A percentile compares a stretch with the other conserved stretches of the same genome.
Evolutionary conservation across 768 basidiomycete genomes (phyloP).

Genomic region (Boletus bicolor): DNA sequence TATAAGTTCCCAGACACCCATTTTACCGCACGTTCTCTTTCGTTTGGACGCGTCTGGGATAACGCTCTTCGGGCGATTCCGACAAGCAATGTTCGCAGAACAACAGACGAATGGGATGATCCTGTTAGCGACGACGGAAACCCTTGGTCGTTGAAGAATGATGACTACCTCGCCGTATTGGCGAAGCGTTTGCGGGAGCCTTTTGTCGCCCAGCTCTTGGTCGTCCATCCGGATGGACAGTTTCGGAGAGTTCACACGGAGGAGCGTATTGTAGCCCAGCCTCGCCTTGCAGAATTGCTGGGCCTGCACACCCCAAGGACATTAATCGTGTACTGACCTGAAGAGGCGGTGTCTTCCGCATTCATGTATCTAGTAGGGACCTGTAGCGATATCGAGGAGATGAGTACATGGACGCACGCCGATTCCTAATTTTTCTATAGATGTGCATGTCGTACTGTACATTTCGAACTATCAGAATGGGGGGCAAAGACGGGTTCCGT

Average conservation of each 20-base stretch:
- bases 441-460: neutral
- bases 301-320: constrained; percentile 20
- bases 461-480: neutral
- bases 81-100: neutral
- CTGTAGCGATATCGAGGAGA: neutral
- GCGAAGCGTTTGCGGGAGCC: constrained; percentile 18
- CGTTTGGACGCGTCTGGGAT: constrained; percentile 26
- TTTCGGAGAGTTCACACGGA: constrained; percentile 22
- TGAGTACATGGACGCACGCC: neutral
- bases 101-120: neutral
- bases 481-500: neutral
- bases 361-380: neutral
- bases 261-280: constrained; percentile 22
- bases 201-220: constrained; percentile 24
- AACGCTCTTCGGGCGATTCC: constrained; percentile 14
- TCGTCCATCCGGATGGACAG: constrained; percentile 20
- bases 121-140: neutral
- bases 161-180: constrained; percentile 5
- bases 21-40: constrained; percentile 5
- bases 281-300: constrained; percentile 9
- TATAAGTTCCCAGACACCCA: constrained; percentile 5
- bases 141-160: constrained; percentile 16
- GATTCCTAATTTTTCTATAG: neutral
- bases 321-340: constrained; percentile 19
- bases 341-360: neutral